These are phyloP conservation scores for Clavispora santaluciae DNA, from an alignment of 805 yeast genomes.

Conservation along the genomic window DNA sequence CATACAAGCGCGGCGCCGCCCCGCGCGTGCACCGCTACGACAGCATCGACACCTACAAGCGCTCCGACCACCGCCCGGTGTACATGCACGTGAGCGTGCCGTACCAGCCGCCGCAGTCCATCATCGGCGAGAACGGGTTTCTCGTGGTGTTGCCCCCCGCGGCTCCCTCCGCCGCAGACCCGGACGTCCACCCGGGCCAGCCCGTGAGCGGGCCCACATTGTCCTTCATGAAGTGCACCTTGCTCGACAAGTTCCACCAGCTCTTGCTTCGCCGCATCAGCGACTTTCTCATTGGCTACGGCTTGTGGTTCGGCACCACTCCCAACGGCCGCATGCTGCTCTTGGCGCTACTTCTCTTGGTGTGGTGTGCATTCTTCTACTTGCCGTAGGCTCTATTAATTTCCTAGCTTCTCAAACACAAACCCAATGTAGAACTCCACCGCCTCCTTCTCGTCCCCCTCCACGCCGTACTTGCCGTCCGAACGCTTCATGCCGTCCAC, in stretches of 20 bases:
- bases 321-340: conserved; percentile 27
- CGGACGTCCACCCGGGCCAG: background rate
- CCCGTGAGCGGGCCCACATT: conserved; percentile 36
- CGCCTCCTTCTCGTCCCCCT: conserved; percentile 85
- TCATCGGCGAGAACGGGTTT: conserved; percentile 14
- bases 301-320: conserved; percentile 32
- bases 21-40: conserved; percentile 40
- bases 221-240: conserved; percentile 32
- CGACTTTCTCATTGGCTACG: conserved; percentile 31
- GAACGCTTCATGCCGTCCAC: conserved; percentile 65
- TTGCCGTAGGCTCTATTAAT: background rate
- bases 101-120: conserved; percentile 26
- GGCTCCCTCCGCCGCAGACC: background rate
- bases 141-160: conserved; percentile 11
- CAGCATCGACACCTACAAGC: conserved; percentile 41
- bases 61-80: conserved; percentile 84
- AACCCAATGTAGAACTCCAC: conserved; percentile 84
- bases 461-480: conserved; percentile 82
- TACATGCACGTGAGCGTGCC: conserved; percentile 48
- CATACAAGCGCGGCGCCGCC: conserved; percentile 20
- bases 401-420: conserved; percentile 63
- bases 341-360: conserved; percentile 14
- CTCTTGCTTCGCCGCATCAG: conserved; percentile 19
- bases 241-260: conserved; percentile 25
- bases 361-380: conserved; percentile 2